Evolutionary conservation across 2,329 filamentous ascomycete genomes (phyloP), one percentile per base, ranked within the genome.

Genomic region (Helotiales sp.): DNA sequence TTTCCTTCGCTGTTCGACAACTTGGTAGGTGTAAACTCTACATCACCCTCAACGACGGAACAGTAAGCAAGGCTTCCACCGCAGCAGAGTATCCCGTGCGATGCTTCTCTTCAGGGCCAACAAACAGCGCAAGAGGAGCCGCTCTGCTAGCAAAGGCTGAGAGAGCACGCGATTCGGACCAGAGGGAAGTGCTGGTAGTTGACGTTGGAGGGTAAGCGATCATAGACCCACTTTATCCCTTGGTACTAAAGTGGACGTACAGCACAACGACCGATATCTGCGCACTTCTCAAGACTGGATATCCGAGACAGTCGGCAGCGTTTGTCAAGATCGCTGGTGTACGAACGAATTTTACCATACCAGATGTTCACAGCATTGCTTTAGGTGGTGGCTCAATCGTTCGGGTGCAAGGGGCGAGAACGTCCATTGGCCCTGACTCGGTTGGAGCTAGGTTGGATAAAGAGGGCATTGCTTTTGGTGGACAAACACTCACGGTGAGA

Each of bases 1-100:
- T 88, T 62, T 74, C 79, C 24, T 72, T 75, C 34, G 79, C 84
- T 0, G 76, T 86, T 42, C 69, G 70, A 38, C 73, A 74, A 2
- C 70, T 87, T 2, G 81, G 81, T 0, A 75, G 85, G 0, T 67
- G 63, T 50, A 67, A 63, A 19, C 48, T 66, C 3, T 87, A 84
- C 59, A 74, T 88, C 36, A 85, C 84, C 0, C 80, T 86, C 63
- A 88, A 88, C 49, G 84, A 87, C 62, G 84, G 85, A 1, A 87
- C 83, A 0, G 74, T 88, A 2, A 71, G 85, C 6, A 77, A 80
- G 5, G 81, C 79, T 0, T 75, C 77, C 2, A 74, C 76, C 53
- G 84, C 84, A 1, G 77, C 82, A 0, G 72, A 76, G 15, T 71
- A 85, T 24, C 85, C 85, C 0, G 85, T 87, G 49, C 74, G 80